Conservation (phyloP, 2,329 filamentous ascomycete species). For the Stagonosporopsis rhizophila region DNA sequence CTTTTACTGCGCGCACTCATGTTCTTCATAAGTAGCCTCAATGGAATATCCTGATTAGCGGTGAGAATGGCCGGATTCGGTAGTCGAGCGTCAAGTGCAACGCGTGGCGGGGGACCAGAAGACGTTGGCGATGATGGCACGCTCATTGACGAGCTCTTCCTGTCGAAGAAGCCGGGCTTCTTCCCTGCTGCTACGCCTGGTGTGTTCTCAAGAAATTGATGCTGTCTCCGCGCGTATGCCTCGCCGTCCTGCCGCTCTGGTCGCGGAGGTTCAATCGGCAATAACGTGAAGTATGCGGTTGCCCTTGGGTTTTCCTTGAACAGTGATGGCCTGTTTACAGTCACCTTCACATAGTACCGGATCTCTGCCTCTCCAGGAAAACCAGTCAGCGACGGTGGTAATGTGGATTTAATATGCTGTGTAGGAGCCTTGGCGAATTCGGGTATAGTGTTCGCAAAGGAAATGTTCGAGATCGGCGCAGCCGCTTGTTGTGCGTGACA, state of each 20-base stretch:
- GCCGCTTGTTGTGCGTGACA: slow-evolving; percentile 54
- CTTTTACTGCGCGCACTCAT: slow-evolving; percentile 71
- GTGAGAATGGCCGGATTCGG: slow-evolving; percentile 89
- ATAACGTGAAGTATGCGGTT: slow-evolving; percentile 72
- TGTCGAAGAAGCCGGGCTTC: slow-evolving; percentile 68
- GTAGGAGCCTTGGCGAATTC: slow-evolving; percentile 56
- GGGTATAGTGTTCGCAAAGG: slow-evolving; percentile 52
- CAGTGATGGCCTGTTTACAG: slow-evolving; percentile 83
- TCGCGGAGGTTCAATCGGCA: slow-evolving; percentile 90
- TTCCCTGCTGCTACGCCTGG: slow-evolving; percentile 52
- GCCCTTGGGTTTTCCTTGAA: slow-evolving; percentile 87
- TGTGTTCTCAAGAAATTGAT: slow-evolving; percentile 60
- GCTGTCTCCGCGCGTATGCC: slow-evolving; percentile 78
- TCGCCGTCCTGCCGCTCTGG: slow-evolving; percentile 73
- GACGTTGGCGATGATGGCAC: slow-evolving; percentile 31
- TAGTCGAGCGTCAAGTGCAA: slow-evolving; percentile 82
- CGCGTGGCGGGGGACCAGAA: slow-evolving; percentile 53
- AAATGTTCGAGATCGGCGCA: slow-evolving; percentile 52
- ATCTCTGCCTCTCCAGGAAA: slow-evolving; percentile 90
- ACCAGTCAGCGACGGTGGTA: slow-evolving; percentile 88
- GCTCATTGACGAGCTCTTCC: slow-evolving; percentile 35
- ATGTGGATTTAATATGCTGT: slow-evolving; percentile 79
- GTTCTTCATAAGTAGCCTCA: slow-evolving; percentile 81
- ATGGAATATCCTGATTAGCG: slow-evolving; percentile 83
- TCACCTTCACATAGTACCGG: slow-evolving; percentile 94